Evolutionary conservation across 176 grass and related monocot genomes (phyloP).

Genomic region (Aegilops speltoides): DNA sequence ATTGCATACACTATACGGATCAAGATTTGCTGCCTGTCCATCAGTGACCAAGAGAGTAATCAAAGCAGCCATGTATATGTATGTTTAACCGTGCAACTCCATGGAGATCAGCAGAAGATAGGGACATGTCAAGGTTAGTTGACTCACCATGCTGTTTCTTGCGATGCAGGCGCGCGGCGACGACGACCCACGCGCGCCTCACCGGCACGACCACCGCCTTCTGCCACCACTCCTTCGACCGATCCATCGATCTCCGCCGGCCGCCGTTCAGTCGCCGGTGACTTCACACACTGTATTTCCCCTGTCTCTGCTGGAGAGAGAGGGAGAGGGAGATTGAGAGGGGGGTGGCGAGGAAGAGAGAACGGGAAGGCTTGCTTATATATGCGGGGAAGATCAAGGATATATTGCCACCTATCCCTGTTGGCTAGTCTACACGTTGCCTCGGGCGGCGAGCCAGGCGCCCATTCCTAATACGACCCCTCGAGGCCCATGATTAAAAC

Average conservation of each 20-base stretch:
- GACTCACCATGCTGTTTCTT: constrained; percentile 28
- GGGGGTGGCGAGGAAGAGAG: neutral
- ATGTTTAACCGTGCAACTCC: too few species aligned
- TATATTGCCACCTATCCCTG: constrained; percentile 26
- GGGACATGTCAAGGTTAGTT: too few species aligned
- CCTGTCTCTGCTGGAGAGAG: neutral
- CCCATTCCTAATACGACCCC: constrained; percentile 20
- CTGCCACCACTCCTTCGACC: constrained; percentile 60
- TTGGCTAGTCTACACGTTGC: constrained; percentile 38
- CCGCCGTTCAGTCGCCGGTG: constrained; percentile 10
- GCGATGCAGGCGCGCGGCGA: constrained; percentile 36
- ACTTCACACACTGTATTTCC: neutral
- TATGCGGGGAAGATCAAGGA: neutral
- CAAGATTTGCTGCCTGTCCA: neutral
- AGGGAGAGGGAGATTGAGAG: too few species aligned
- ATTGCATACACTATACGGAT: neutral
- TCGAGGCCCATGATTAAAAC: neutral
- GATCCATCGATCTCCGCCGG: neutral
- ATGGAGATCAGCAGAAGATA: too few species aligned
- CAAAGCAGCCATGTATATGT: too few species aligned
- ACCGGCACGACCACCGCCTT: constrained; percentile 40
- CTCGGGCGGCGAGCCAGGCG: constrained; percentile 41
- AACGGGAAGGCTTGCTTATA: neutral
- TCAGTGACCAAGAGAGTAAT: neutral
- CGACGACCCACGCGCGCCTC: constrained; percentile 53